A percentile compares a stretch with the other conserved stretches of the same genome.
Conservation (phyloP, 1,284 basidiomycete genomes). For the Blastosporella zonata region DNA sequence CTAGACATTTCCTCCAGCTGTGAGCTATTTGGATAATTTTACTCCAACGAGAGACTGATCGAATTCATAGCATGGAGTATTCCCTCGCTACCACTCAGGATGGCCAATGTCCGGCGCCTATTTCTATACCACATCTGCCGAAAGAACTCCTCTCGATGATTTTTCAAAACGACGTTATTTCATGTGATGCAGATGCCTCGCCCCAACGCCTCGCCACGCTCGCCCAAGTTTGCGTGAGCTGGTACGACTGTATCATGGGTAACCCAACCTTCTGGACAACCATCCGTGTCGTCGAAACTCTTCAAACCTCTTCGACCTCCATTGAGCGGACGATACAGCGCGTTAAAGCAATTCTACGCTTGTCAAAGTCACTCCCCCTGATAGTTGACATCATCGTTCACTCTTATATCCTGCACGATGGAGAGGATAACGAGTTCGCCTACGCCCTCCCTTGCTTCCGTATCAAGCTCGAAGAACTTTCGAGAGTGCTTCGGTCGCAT, state of each 20-base stretch:
- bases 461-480: neutral
- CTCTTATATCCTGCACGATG: neutral
- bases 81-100: too few relatives aligned
- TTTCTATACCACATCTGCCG: too few relatives aligned
- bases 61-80: too few relatives aligned
- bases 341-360: constrained; percentile 4
- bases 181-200: neutral
- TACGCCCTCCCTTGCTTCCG: neutral
- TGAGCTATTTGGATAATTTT: too few relatives aligned
- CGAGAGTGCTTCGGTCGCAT: neutral
- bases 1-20: too few relatives aligned
- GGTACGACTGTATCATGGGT: constrained; percentile 5
- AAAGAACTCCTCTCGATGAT: constrained; percentile 3
- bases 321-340: constrained; percentile 4
- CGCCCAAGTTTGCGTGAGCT: constrained; percentile 9
- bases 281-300: constrained; percentile 3
- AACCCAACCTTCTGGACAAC: constrained; percentile 12
- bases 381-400: neutral
- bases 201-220: neutral
- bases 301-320: neutral
- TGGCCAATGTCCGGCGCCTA: too few relatives aligned
- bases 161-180: neutral
- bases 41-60: too few relatives aligned
- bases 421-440: neutral
- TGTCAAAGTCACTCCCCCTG: neutral